phyloP scores from a whole-genome alignment of 768 basidiomycete genomes.

The Tulasnella calospora region DNA sequence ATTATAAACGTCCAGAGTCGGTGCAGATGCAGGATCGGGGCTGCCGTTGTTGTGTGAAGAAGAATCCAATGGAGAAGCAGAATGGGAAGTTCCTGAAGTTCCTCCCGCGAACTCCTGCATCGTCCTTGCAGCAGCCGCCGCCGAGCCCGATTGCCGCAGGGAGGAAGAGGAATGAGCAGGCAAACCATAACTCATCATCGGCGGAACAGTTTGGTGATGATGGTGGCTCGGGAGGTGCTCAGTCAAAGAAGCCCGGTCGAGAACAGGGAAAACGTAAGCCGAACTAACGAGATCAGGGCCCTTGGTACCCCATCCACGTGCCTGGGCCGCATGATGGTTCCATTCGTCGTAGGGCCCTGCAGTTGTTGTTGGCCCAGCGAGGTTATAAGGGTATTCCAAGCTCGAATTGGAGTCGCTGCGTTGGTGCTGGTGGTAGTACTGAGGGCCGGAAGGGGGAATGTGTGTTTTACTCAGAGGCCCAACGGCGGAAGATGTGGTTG shows the following conservation, averaged over 20 bases:
- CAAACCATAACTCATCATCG: constrained; percentile 12
- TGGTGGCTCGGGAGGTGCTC: constrained; percentile 14
- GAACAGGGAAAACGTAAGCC: constrained; percentile 11
- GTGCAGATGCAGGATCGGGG: constrained; percentile 3
- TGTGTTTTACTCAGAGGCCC: not conserved
- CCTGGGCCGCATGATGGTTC: not conserved
- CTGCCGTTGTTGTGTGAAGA: constrained; percentile 13
- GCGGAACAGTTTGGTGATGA: constrained; percentile 18
- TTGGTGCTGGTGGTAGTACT: not conserved
- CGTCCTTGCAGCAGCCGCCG: not conserved
- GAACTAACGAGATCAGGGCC: not conserved
- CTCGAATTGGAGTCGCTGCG: not conserved
- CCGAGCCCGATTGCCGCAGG: constrained; percentile 6
- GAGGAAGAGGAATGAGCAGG: not conserved
- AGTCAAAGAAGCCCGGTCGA: constrained; percentile 14
- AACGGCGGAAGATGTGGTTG: not conserved
- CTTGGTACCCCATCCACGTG: constrained; percentile 2
- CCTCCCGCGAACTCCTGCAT: constrained; percentile 7
- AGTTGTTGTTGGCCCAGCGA: not conserved
- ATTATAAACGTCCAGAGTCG: constrained; percentile 7
- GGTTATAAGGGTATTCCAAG: not conserved
- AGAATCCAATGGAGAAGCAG: constrained; percentile 1
- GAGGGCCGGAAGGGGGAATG: not conserved
- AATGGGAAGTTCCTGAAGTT: constrained; percentile 10
- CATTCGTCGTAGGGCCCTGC: not conserved